Evolutionary conservation across 2,329 filamentous ascomycete species (phyloP).

Genomic region (Hypoxylon sp.): DNA sequence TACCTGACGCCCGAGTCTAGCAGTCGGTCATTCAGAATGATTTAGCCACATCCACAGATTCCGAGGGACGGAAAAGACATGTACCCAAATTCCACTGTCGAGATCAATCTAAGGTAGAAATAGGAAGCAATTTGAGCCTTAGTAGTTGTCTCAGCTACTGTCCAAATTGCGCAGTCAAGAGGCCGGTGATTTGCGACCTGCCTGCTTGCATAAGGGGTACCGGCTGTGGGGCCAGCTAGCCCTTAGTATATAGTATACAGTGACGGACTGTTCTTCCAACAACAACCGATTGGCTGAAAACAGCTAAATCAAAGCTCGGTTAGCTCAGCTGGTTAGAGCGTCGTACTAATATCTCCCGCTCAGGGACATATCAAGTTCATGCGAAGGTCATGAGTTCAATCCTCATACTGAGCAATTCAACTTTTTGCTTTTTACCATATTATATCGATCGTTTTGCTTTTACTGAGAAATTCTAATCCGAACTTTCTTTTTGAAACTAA

Average conservation of each 20-base stretch:
- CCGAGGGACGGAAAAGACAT: not conserved
- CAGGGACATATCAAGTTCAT: conserved; percentile 9
- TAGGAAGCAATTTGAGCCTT: not conserved
- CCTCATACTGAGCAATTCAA: conserved; percentile 2
- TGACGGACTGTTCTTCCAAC: not conserved
- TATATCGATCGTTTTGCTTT: too few species aligned
- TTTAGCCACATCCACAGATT: too few species aligned
- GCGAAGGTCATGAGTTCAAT: conserved; percentile 17
- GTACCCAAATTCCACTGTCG: not conserved
- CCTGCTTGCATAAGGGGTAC: not conserved
- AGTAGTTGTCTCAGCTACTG: not conserved
- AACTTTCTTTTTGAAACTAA: too few species aligned
- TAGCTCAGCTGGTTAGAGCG: conserved; percentile 19
- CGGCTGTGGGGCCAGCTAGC: not conserved
- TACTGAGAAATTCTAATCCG: too few species aligned
- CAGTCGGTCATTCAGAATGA: too few species aligned
- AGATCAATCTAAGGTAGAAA: not conserved
- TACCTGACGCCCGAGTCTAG: too few species aligned
- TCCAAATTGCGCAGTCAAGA: too few species aligned
- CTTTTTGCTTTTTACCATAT: not conserved
- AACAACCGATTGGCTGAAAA: conserved; percentile 18
- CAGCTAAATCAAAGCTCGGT: conserved; percentile 12
- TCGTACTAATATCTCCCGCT: conserved; percentile 14
- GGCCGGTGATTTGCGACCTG: too few species aligned
- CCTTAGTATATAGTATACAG: not conserved